A percentile compares a stretch with the other conserved stretches of the same genome.
These are phyloP conservation scores for Otatea glauca DNA, from an alignment of 176 grass and related monocot species.

Conservation along the genomic window DNA sequence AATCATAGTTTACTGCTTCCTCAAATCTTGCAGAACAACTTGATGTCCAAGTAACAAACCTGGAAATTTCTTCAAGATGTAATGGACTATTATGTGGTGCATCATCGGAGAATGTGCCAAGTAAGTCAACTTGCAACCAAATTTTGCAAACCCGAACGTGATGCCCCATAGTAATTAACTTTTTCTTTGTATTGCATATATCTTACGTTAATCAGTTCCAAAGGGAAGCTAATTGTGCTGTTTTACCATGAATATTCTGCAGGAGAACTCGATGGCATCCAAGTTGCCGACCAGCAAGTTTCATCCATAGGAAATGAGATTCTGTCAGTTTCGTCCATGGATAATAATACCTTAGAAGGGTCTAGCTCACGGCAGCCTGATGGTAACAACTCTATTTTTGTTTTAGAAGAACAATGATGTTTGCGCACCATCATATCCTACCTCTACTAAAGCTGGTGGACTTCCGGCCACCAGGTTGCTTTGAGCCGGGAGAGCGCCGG, in stretches of 20 bases:
- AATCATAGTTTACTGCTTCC: neutral
- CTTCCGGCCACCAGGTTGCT: no score
- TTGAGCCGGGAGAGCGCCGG: no score
- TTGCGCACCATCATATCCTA: neutral
- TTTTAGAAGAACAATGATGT: slow-evolving; percentile 1
- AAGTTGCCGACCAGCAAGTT: neutral
- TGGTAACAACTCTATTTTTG: slow-evolving; percentile 13
- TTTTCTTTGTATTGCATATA: slow-evolving; percentile 2
- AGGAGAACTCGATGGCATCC: neutral
- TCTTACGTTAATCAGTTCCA: neutral
- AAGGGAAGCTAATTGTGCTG: neutral
- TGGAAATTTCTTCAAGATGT: neutral
- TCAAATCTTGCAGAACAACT: slow-evolving; percentile 5
- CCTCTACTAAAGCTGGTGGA: no score
- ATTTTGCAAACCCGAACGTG: neutral
- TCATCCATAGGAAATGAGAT: slow-evolving; percentile 2
- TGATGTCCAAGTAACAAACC: neutral
- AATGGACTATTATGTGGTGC: neutral
- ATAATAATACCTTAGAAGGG: neutral
- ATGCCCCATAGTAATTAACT: neutral
- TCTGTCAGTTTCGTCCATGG: neutral
- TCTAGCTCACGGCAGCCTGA: neutral
- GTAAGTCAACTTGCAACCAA: neutral
- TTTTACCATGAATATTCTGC: neutral
- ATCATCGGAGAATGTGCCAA: neutral